Percentiles rank a stretch among this genome's conserved stretches.
Conservation (phyloP, 1,284 basidiomycete genomes). For the Xanthoconium separans region DNA sequence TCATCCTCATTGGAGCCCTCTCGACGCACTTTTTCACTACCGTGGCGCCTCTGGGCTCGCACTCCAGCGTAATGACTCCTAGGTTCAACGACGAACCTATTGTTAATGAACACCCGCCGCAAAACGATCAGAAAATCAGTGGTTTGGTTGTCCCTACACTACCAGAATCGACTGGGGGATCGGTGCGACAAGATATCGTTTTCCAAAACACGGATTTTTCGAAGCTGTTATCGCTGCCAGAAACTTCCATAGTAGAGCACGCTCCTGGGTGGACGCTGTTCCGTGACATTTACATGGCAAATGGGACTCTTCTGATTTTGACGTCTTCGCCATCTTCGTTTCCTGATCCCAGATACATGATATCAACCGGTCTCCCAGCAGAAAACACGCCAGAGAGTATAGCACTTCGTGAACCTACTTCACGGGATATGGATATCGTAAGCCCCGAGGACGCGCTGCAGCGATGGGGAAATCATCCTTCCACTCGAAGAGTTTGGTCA, state of each 20-base stretch:
- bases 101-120: slow-evolving; percentile 14
- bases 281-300: slow-evolving; percentile 74
- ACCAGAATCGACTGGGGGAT: not conserved
- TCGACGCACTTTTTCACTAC: slow-evolving; percentile 49
- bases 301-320: slow-evolving; percentile 70
- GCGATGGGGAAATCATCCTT: slow-evolving; percentile 53
- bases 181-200: not conserved
- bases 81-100: slow-evolving; percentile 19
- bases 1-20: slow-evolving; percentile 50
- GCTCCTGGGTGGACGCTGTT: slow-evolving; percentile 82
- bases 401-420: slow-evolving; percentile 62
- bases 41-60: slow-evolving; percentile 32
- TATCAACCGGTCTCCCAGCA: slow-evolving; percentile 63
- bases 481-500: slow-evolving; percentile 50
- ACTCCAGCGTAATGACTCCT: slow-evolving; percentile 40
- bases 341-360: slow-evolving; percentile 66
- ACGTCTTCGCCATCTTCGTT: slow-evolving; percentile 48
- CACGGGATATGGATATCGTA: slow-evolving; percentile 59
- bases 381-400: slow-evolving; percentile 62
- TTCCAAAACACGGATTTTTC: slow-evolving; percentile 4
- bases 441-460: slow-evolving; percentile 56
- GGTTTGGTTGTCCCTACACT: not conserved
- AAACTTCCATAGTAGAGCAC: slow-evolving; percentile 57
- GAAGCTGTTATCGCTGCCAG: slow-evolving; percentile 36
- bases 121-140: slow-evolving; percentile 11